Percentiles rank a stretch among this genome's conserved stretches.
These are phyloP conservation scores for Rosa hybrid DNA, from an alignment of 331 rosid species.

Conservation along the genomic window DNA sequence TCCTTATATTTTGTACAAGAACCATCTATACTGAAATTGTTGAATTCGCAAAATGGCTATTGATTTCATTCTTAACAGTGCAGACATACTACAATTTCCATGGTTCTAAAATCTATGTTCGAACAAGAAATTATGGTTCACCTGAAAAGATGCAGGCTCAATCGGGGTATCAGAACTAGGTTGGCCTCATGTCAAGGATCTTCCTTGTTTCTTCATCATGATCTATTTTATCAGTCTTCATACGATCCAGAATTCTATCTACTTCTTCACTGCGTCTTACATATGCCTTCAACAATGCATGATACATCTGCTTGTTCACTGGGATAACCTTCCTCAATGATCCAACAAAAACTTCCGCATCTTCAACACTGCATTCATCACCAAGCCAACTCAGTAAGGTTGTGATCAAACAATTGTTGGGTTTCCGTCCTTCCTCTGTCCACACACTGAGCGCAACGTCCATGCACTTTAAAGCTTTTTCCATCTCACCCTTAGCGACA, in stretches of 20 bases:
- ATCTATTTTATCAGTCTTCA: constrained; percentile 51
- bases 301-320: constrained; percentile 45
- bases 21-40: neutral
- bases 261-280: constrained; percentile 53
- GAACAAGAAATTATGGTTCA: neutral
- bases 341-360: constrained; percentile 53
- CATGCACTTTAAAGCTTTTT: constrained; percentile 59
- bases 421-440: constrained; percentile 56
- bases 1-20: neutral
- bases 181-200: constrained; percentile 38
- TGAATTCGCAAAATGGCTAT: neutral
- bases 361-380: constrained; percentile 54
- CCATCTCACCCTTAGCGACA: constrained; percentile 48
- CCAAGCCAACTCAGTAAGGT: constrained; percentile 61
- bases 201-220: constrained; percentile 40
- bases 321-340: constrained; percentile 43
- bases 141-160: neutral
- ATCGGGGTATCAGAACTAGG: neutral
- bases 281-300: constrained; percentile 53
- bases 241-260: constrained; percentile 42
- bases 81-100: neutral
- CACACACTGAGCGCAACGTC: constrained; percentile 46
- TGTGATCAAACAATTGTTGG: constrained; percentile 37
- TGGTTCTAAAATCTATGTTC: neutral
- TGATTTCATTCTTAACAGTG: neutral